A percentile compares a stretch with the other conserved stretches of the same genome.
Conservation (phyloP, 768 basidiomycete species). For the Russula emetica region DNA sequence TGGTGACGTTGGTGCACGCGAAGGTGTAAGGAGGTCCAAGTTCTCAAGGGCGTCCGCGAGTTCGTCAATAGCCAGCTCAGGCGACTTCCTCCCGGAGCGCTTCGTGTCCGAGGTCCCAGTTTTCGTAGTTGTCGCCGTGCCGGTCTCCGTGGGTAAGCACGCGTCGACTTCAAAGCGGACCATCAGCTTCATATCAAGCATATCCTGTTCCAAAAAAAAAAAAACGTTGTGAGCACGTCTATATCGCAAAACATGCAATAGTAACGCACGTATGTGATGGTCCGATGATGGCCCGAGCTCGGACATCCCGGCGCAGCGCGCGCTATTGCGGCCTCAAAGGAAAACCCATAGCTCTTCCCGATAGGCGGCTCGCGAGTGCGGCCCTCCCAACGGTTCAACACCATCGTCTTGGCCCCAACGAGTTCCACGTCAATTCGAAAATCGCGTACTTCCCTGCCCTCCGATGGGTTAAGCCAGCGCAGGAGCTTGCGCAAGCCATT, state of each 20-base stretch:
- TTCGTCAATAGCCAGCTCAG: constrained; percentile 21
- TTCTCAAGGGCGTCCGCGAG: constrained; percentile 28
- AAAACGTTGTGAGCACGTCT: not conserved
- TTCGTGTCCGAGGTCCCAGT: not conserved
- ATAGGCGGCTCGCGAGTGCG: constrained; percentile 29
- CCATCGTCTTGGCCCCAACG: constrained; percentile 50
- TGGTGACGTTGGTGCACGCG: not conserved
- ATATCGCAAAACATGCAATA: not conserved
- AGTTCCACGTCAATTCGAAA: constrained; percentile 73
- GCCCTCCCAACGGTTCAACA: constrained; percentile 60
- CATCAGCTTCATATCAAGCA: constrained; percentile 54
- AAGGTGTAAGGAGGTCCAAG: constrained; percentile 14
- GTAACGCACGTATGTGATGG: constrained; percentile 55
- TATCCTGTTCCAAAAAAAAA: constrained; percentile 39
- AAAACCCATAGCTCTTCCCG: constrained; percentile 49
- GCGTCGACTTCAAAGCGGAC: constrained; percentile 57
- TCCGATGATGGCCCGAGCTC: constrained; percentile 56
- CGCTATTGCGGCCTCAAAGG: constrained; percentile 58
- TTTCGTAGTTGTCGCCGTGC: not conserved
- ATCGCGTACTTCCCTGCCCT: constrained; percentile 37
- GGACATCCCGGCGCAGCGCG: constrained; percentile 45
- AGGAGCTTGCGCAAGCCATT: constrained; percentile 62
- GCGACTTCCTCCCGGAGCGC: not conserved
- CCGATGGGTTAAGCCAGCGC: constrained; percentile 43
- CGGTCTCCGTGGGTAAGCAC: constrained; percentile 4